These are phyloP conservation scores for Epicoccum nigrum DNA, from an alignment of 2,329 filamentous ascomycete genomes.

Conservation along the genomic window DNA sequence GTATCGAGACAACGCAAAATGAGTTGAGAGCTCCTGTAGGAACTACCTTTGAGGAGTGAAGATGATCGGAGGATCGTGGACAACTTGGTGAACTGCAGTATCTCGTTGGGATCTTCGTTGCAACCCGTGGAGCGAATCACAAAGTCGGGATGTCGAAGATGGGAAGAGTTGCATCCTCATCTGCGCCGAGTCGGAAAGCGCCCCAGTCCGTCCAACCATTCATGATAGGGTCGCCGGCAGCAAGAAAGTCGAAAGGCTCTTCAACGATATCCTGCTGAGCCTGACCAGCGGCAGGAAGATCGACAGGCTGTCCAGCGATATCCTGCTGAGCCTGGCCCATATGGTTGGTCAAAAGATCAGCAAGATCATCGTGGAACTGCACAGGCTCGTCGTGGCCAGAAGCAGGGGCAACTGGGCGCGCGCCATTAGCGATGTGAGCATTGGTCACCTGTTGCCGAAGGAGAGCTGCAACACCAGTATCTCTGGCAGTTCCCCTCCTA, in stretches of 20 bases:
- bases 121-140: background rate
- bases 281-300: background rate
- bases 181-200: slow-evolving; percentile 27
- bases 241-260: background rate
- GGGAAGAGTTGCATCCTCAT: slow-evolving; percentile 30
- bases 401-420: background rate
- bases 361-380: slow-evolving; percentile 11
- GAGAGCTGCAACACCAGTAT: slow-evolving; percentile 2
- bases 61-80: too few species aligned
- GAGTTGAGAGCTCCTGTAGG: too few species aligned
- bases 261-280: background rate
- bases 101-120: too few species aligned
- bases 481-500: slow-evolving; percentile 18
- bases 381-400: background rate
- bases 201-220: slow-evolving; percentile 9
- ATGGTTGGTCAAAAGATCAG: background rate
- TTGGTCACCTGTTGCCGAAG: slow-evolving; percentile 17
- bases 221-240: background rate
- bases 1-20: too few species aligned
- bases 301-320: background rate
- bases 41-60: too few species aligned
- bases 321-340: background rate
- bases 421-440: slow-evolving; percentile 1
- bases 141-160: slow-evolving; percentile 5
- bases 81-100: too few species aligned